Conservation (phyloP, 169 alveolate species). For the Miamiensis avidus region DNA sequence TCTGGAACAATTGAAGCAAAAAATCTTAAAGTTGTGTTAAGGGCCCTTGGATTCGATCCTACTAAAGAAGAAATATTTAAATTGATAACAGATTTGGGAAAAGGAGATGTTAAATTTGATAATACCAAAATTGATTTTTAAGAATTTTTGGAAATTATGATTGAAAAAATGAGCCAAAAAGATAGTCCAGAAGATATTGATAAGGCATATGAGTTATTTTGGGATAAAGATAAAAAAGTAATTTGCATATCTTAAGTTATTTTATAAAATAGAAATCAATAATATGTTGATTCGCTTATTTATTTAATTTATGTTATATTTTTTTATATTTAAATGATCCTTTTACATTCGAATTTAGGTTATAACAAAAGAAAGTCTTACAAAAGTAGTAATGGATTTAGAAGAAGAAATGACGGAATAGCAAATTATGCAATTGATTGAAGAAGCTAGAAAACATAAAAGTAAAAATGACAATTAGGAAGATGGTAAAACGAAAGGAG, state of each 20-base stretch:
- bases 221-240: slow-evolving; percentile 44
- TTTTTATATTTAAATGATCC: background rate
- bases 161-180: slow-evolving; percentile 72
- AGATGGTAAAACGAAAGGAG: slow-evolving; percentile 42
- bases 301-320: too few species aligned
- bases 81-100: slow-evolving; percentile 72
- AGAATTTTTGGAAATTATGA: slow-evolving; percentile 82
- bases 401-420: slow-evolving; percentile 69
- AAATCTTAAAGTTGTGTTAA: slow-evolving; percentile 75
- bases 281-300: too few species aligned
- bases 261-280: too few species aligned
- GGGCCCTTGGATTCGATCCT: slow-evolving; percentile 85
- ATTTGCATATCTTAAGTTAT: too few species aligned
- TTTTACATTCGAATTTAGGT: slow-evolving; percentile 32
- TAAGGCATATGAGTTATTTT: slow-evolving; percentile 57
- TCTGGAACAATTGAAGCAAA: slow-evolving; percentile 82
- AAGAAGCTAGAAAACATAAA: slow-evolving; percentile 58
- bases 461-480: slow-evolving; percentile 51
- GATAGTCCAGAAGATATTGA: slow-evolving; percentile 57
- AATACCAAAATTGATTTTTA: slow-evolving; percentile 79
- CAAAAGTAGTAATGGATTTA: slow-evolving; percentile 58
- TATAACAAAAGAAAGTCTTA: slow-evolving; percentile 59
- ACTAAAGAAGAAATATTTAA: slow-evolving; percentile 77
- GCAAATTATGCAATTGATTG: slow-evolving; percentile 55
- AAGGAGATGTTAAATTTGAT: slow-evolving; percentile 59